A percentile compares a stretch with the other conserved stretches of the same genome.
phyloP scores from a whole-genome alignment of 129 eudicot genomes.

The Ambrosia trifida region DNA sequence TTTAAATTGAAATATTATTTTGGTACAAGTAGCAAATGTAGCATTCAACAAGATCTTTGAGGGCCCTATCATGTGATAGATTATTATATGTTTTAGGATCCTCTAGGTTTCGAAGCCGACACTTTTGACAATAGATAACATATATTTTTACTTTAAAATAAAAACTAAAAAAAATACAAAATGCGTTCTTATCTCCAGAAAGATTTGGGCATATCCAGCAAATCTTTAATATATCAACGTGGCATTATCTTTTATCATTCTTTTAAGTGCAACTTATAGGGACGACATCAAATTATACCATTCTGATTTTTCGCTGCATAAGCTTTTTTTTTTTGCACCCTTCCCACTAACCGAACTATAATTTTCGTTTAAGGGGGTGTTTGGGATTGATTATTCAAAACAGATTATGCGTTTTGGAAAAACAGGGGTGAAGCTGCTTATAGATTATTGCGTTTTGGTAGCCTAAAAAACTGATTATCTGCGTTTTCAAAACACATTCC shows the following conservation, averaged over 20 bases:
- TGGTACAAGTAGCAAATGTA: not conserved
- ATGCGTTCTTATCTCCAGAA: conserved; percentile 1
- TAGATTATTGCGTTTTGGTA: too few species aligned
- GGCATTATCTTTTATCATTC: not conserved
- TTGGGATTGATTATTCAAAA: too few species aligned
- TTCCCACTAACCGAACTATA: too few species aligned
- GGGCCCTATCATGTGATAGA: conserved; percentile 5
- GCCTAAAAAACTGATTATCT: too few species aligned
- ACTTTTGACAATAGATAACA: not conserved
- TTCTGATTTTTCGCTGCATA: too few species aligned
- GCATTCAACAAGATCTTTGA: not conserved
- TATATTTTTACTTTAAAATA: not conserved
- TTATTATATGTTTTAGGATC: not conserved
- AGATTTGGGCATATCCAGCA: conserved; percentile 3
- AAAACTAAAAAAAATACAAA: not conserved
- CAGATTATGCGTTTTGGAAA: too few species aligned
- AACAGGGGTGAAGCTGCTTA: too few species aligned
- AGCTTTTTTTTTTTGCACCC: too few species aligned
- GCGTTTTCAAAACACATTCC: too few species aligned
- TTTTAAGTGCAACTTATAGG: too few species aligned
- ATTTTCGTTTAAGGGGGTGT: too few species aligned
- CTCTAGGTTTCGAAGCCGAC: not conserved
- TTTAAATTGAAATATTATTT: not conserved
- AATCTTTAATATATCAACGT: not conserved
- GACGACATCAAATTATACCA: too few species aligned